Conservation (phyloP, 768 basidiomycete genomes). For the Tubosaeta sp. region DNA sequence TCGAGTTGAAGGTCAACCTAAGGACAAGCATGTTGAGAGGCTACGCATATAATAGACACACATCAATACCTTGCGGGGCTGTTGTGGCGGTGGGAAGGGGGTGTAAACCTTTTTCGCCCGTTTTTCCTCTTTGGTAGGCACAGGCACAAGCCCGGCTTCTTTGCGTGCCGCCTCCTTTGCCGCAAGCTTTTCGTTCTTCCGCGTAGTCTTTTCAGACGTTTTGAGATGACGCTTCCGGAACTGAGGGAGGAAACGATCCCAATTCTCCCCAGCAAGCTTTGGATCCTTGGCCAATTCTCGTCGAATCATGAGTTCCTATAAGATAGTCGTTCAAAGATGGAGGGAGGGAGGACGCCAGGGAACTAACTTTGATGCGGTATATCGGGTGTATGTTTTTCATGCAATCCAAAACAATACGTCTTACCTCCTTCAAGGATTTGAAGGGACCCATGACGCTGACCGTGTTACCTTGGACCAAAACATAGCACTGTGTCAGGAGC, state of each 20-base stretch:
- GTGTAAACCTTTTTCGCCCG: conserved; percentile 89
- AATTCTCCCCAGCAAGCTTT: conserved; percentile 86
- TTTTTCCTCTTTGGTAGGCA: conserved; percentile 39
- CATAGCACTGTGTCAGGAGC: conserved; percentile 92
- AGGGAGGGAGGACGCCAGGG: not conserved
- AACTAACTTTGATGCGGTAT: conserved; percentile 88
- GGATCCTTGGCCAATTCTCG: conserved; percentile 98
- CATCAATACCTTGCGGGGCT: conserved; percentile 77
- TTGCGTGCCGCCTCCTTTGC: conserved; percentile 59
- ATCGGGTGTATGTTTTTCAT: conserved; percentile 99
- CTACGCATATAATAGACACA: not conserved
- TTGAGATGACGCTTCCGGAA: conserved; percentile 92
- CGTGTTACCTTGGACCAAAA: conserved; percentile 96
- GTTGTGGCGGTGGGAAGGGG: conserved; percentile 96
- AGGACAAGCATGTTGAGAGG: conserved; percentile 3
- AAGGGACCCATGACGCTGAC: conserved; percentile 97
- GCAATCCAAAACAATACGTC: conserved; percentile 95
- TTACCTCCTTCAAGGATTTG: conserved; percentile 93
- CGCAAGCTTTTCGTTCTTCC: conserved; percentile 73
- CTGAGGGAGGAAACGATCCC: conserved; percentile 96
- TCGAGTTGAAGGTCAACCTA: conserved; percentile 92
- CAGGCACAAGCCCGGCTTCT: conserved; percentile 59
- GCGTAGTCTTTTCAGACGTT: conserved; percentile 89
- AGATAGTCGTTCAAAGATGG: not conserved
- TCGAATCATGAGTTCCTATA: conserved; percentile 95